phyloP scores from a whole-genome alignment of 2,329 filamentous ascomycete genomes.

The Neofusicoccum parvum region DNA sequence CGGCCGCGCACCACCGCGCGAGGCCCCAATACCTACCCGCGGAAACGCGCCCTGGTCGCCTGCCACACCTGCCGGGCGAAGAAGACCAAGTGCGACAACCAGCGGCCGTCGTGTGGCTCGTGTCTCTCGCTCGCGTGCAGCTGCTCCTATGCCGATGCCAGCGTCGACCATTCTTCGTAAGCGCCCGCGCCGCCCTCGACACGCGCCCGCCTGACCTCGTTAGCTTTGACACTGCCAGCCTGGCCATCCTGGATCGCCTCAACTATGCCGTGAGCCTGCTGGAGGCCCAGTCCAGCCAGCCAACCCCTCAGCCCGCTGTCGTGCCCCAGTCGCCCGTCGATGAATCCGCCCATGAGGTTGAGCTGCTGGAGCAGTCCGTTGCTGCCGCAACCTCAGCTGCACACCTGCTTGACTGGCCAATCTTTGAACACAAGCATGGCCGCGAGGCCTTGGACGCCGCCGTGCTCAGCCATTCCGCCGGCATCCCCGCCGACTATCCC shows the following conservation, averaged over 20 bases:
- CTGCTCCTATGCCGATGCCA: slow-evolving; percentile 23
- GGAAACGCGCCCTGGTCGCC: slow-evolving; percentile 16
- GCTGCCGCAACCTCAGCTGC: slow-evolving; percentile 24
- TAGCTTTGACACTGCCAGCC: slow-evolving; percentile 42
- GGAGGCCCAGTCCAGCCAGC: slow-evolving; percentile 20
- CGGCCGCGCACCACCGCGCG: not conserved
- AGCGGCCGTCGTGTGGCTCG: slow-evolving; percentile 24
- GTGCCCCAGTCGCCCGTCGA: slow-evolving; percentile 7
- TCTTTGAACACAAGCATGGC: slow-evolving; percentile 31
- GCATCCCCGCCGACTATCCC: not conserved
- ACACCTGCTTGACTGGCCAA: slow-evolving; percentile 35
- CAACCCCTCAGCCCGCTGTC: not conserved
- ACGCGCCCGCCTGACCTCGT: not conserved
- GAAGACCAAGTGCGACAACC: slow-evolving; percentile 26
- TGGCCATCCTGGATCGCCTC: slow-evolving; percentile 38
- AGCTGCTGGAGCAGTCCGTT: slow-evolving; percentile 4
- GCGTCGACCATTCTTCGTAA: slow-evolving; percentile 18
- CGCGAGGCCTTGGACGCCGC: slow-evolving; percentile 23
- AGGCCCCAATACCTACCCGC: slow-evolving; percentile 3
- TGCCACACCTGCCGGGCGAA: slow-evolving; percentile 17
- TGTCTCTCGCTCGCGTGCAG: slow-evolving; percentile 23
- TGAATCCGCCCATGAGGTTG: not conserved
- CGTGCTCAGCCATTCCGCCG: slow-evolving; percentile 21
- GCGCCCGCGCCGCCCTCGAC: not conserved
- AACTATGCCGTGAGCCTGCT: slow-evolving; percentile 31